phyloP scores from a whole-genome alignment of 305 asterid genomes.

The Salvia sclarea region DNA sequence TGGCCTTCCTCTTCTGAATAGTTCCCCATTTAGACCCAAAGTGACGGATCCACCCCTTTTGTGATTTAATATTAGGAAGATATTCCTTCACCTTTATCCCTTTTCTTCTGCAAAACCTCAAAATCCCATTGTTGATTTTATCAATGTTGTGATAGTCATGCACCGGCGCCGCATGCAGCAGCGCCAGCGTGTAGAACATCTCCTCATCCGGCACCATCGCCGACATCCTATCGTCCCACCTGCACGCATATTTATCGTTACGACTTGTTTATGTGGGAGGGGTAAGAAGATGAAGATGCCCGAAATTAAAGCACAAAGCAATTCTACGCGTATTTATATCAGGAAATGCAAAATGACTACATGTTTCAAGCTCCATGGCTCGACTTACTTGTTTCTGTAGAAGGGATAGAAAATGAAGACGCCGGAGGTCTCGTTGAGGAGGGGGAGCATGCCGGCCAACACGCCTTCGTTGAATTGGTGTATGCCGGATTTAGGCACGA shows the following conservation, averaged over 20 bases:
- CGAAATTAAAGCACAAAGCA: no score
- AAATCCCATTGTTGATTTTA: slow-evolving; percentile 42
- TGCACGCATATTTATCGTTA: slow-evolving; percentile 14
- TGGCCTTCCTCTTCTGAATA: slow-evolving; percentile 44
- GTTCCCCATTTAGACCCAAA: slow-evolving; percentile 64
- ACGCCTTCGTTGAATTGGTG: slow-evolving; percentile 51
- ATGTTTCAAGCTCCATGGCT: no score
- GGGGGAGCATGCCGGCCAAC: slow-evolving; percentile 49
- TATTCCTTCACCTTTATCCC: slow-evolving; percentile 60
- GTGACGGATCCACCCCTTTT: slow-evolving; percentile 56
- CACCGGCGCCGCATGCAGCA: slow-evolving; percentile 38
- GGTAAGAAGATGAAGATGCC: slow-evolving; percentile 62
- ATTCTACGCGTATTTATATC: no score
- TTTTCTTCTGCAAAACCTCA: slow-evolving; percentile 39
- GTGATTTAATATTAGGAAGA: slow-evolving; percentile 45
- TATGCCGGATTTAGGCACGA: slow-evolving; percentile 59
- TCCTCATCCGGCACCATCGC: slow-evolving; percentile 63
- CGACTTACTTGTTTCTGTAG: slow-evolving; percentile 41
- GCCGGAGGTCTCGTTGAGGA: slow-evolving; percentile 37
- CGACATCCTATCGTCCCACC: slow-evolving; percentile 72
- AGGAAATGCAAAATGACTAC: no score
- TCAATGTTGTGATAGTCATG: slow-evolving; percentile 39
- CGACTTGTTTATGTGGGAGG: slow-evolving; percentile 39
- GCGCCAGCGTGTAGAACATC: slow-evolving; percentile 51
- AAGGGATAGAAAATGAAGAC: slow-evolving; percentile 63